Base-by-base conservation (phyloP, 495 filamentous ascomycete genomes). In the Penicillium odoratum region DNA sequence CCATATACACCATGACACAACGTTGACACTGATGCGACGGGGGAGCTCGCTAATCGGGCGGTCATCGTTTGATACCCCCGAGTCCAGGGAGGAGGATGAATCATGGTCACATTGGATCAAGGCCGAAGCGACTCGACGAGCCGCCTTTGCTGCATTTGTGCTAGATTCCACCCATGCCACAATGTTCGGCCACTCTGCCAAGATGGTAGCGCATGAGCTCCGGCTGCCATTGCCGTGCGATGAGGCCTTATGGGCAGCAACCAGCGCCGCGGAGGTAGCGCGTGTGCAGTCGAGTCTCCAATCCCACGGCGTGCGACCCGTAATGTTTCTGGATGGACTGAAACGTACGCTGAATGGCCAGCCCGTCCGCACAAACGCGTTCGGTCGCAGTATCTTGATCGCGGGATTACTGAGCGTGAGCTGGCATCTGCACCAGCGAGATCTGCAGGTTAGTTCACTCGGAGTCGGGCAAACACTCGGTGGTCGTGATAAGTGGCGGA, bases 91-190 rank as follows among this genome's bases (percentile, higher is more conserved):
- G 59, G 90, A 93, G 1, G 94, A 97, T 55, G 92, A 97, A 64
- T 94, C 88, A 74, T 98, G 94, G 94, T 90, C 92, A 61, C 87
- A 92, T 60, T 98, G 94, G 94, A 95, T 97, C 67, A 93, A 91
- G 6, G 91, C 91, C 42, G 94, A 98, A 69, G 88, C 93, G 15
- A 97, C 92, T 3, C 82, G 92, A 34, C 85, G 94, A 42, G 91
- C 88, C 4, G 94, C 93, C 0, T 98, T 97, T 78, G 93, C 88
- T 15, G 94, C 94, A 3, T 98, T 97, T 70, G 87, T 98, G 25
- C 86, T 97, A 52, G 94, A 98, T 69, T 95, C 93, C 3, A 95
- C 91, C 6, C 94, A 98, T 74, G 92, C 93, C 4, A 97, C 91
- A 43, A 97, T 98, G 90, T 98, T 98, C 72, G 94, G 94, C 0